Base-by-base conservation (phyloP, 495 filamentous ascomycete species). In the Penicilliopsis zonata region DNA sequence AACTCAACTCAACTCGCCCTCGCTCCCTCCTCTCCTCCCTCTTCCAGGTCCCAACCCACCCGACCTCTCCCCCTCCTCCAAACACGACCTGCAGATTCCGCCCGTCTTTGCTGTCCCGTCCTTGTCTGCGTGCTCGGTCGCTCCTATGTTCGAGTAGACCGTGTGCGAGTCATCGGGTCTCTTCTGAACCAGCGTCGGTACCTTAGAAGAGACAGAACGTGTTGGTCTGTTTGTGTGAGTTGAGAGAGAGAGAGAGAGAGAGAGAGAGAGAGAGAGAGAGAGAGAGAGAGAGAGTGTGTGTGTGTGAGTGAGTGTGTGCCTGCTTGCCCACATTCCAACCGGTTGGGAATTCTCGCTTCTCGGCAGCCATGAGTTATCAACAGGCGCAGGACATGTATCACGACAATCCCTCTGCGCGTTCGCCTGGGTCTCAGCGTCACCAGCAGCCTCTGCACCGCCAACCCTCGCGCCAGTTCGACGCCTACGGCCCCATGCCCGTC, bases 381-480 rank as follows among this genome's bases (percentile, higher is more conserved):
- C 72, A 71, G 52, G 60, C 67, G 24, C 57, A 63, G 53, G 67
- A 71, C 39, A 73, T 74, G 65, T 76, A 74, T 63, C 71, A 74
- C 60, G 70, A 72, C 36, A 59, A 67, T 44, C 53, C 65, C 19
- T 61, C 68, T 25, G 65, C 70, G 49, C 72, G 72, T 43, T 76
- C 72, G 39, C 72, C 72, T 35, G 69, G 69, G 39, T 69, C 70
- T 30, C 72, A 72, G 44, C 69, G 72, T 40, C 72, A 74, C 47
- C 69, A 74, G 23, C 69, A 77, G 42, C 73, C 74, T 20, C 64
- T 85, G 25, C 74, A 78, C 44, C 70, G 73, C 44, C 69, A 81
- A 52, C 55, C 80, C 41, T 76, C 77, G 43, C 59, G 76, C 46
- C 69, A 84, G 41, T 80, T 80, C 43, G 76, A 81, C 41, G 64